Percentiles rank a stretch among this genome's conserved stretches.
These are phyloP conservation scores for Pseudocercospora ulei DNA, from an alignment of 2,329 filamentous ascomycete species.

Conservation along the genomic window DNA sequence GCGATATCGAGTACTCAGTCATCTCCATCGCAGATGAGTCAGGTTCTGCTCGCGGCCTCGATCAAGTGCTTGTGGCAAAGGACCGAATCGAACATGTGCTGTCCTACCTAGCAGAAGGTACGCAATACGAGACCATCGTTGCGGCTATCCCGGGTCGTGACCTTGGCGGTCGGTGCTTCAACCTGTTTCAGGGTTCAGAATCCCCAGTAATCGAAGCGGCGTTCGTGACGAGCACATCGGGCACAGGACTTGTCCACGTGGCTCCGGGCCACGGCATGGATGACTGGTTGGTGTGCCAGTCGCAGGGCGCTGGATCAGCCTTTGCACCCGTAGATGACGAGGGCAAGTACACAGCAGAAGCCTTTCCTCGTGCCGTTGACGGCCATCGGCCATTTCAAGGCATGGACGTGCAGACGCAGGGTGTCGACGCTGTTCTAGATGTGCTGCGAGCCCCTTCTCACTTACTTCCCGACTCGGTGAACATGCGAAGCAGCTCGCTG, in stretches of 20 bases:
- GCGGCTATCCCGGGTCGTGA: conserved; percentile 54
- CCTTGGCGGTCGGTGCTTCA: conserved; percentile 45
- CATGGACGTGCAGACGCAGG: conserved; percentile 60
- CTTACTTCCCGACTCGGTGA: conserved; percentile 12
- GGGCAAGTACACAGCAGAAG: conserved; percentile 70
- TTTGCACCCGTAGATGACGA: conserved; percentile 75
- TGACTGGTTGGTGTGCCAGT: conserved; percentile 74
- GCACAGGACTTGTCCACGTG: conserved; percentile 86
- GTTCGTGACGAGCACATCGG: conserved; percentile 84
- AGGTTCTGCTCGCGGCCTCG: conserved; percentile 3
- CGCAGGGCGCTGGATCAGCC: conserved; percentile 56
- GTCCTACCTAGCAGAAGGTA: conserved; percentile 44
- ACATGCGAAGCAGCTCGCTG: conserved; percentile 26
- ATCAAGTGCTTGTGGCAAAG: conserved; percentile 59
- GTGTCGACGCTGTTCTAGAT: conserved; percentile 58
- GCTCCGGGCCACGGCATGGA: conserved; percentile 95
- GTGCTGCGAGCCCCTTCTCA: conserved; percentile 47
- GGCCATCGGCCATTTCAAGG: conserved; percentile 57
- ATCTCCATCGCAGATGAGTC: conserved; percentile 13
- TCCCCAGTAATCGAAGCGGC: conserved; percentile 66
- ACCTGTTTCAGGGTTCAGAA: conserved; percentile 40
- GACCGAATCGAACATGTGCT: conserved; percentile 55
- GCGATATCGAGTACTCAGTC: conserved; percentile 58
- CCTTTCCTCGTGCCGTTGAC: conserved; percentile 50
- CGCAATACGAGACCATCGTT: conserved; percentile 41